Evolutionary conservation across 768 basidiomycete species (phyloP).

Genomic region (Lactarius deliciosus): DNA sequence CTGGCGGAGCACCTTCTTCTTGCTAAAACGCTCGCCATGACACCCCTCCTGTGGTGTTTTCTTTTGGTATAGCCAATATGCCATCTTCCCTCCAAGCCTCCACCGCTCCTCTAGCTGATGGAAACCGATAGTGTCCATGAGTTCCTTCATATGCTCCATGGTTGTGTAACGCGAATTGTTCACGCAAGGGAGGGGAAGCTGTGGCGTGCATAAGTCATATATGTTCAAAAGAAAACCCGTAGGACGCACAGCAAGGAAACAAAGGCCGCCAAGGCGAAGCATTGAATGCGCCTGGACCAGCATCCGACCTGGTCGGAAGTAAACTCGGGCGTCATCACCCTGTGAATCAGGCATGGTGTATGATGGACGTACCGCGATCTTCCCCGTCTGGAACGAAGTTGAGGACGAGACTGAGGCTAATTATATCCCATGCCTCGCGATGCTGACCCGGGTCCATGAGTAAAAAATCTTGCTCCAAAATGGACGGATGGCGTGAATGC

Average conservation of each 20-base stretch:
- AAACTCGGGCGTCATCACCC: background rate
- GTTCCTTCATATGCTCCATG: conserved; percentile 50
- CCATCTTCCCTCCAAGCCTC: conserved; percentile 78
- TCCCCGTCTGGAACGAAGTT: conserved; percentile 80
- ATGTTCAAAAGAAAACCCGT: background rate
- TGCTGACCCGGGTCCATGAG: conserved; percentile 53
- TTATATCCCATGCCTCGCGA: conserved; percentile 64
- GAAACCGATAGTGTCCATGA: conserved; percentile 70
- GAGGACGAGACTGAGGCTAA: conserved; percentile 85
- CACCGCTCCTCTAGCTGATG: conserved; percentile 55
- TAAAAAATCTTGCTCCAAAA: conserved; percentile 86
- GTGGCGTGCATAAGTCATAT: background rate
- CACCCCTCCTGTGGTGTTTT: conserved; percentile 23
- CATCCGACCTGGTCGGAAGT: conserved; percentile 60
- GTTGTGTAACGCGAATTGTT: conserved; percentile 83
- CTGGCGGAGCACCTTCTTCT: conserved; percentile 58
- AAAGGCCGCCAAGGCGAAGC: conserved; percentile 51
- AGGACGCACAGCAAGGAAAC: conserved; percentile 68
- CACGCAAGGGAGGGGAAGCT: conserved; percentile 87
- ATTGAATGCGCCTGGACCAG: conserved; percentile 58
- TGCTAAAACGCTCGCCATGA: conserved; percentile 40
- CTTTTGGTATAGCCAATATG: conserved; percentile 81
- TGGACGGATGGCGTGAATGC: conserved; percentile 76
- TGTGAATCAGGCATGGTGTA: background rate
- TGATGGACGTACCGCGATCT: conserved; percentile 61